phyloP scores from a whole-genome alignment of 805 yeast genomes.

The Ogataea degrootiae region DNA sequence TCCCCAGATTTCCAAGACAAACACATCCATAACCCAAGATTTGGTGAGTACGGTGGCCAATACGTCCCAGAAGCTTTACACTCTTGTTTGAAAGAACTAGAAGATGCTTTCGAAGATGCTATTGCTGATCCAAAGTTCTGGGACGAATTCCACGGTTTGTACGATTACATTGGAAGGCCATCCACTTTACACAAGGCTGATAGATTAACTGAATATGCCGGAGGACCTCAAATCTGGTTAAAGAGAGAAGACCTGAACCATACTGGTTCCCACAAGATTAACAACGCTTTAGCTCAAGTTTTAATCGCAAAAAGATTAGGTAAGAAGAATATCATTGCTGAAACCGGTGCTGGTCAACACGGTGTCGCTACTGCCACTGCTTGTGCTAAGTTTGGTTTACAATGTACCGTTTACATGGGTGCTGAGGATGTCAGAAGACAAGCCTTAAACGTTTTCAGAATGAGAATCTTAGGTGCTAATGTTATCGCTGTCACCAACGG shows the following conservation, averaged over 20 bases:
- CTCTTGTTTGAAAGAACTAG: constrained; percentile 85
- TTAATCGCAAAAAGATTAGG: constrained; percentile 76
- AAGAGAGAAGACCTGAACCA: constrained; percentile 95
- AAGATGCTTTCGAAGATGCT: constrained; percentile 81
- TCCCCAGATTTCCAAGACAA: constrained; percentile 43
- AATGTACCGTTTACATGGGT: constrained; percentile 96
- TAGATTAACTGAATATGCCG: constrained; percentile 81
- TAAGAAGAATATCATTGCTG: constrained; percentile 74
- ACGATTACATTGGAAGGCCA: constrained; percentile 95
- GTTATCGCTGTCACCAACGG: constrained; percentile 94
- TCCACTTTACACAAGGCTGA: constrained; percentile 89
- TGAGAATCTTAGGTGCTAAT: constrained; percentile 93
- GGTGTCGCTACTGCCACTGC: constrained; percentile 94
- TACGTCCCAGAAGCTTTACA: constrained; percentile 96
- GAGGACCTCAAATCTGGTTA: constrained; percentile 96
- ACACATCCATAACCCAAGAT: constrained; percentile 69
- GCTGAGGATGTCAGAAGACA: constrained; percentile 99
- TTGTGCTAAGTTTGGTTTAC: constrained; percentile 86
- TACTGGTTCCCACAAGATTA: constrained; percentile 85
- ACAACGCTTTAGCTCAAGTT: constrained; percentile 80
- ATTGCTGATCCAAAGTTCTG: constrained; percentile 88
- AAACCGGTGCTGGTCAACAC: constrained; percentile 92
- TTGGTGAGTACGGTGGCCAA: constrained; percentile 98
- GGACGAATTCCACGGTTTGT: constrained; percentile 82
- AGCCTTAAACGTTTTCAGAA: constrained; percentile 95